Conservation (phyloP, 2,329 filamentous ascomycete genomes). For the Colletotrichum sp. region DNA sequence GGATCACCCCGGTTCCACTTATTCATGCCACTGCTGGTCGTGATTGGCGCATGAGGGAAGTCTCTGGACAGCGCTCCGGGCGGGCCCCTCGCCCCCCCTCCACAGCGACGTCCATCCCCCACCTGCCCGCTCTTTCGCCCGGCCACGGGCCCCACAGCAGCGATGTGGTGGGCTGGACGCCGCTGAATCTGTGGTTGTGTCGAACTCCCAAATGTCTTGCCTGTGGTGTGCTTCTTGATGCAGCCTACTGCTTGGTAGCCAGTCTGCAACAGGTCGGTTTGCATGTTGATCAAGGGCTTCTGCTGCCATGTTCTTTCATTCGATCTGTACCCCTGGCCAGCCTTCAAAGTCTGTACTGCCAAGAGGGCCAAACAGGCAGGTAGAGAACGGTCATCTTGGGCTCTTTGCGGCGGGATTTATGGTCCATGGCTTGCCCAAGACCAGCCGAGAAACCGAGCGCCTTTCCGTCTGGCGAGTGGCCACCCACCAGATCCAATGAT, state of each 20-base stretch:
- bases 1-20: not conserved
- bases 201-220: not conserved
- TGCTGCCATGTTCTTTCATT: slow-evolving; percentile 4
- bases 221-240: not conserved
- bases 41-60: not conserved
- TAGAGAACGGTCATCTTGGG: not conserved
- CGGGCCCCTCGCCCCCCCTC: not conserved
- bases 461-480: not conserved
- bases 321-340: not conserved
- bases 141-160: slow-evolving; percentile 9
- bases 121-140: slow-evolving; percentile 13
- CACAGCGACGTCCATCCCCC: not conserved
- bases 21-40: not conserved
- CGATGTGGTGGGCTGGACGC: not conserved
- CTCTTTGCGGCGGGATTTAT: not conserved
- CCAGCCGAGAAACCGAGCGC: not conserved
- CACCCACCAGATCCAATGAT: not conserved
- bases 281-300: not conserved
- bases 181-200: not conserved
- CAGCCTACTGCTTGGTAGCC: not conserved
- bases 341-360: not conserved
- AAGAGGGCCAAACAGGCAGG: not conserved
- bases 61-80: not conserved
- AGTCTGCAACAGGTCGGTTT: not conserved
- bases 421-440: not conserved